Conservation (phyloP, 192 early-diverging fungal genomes). For the Coemansia umbellata region DNA sequence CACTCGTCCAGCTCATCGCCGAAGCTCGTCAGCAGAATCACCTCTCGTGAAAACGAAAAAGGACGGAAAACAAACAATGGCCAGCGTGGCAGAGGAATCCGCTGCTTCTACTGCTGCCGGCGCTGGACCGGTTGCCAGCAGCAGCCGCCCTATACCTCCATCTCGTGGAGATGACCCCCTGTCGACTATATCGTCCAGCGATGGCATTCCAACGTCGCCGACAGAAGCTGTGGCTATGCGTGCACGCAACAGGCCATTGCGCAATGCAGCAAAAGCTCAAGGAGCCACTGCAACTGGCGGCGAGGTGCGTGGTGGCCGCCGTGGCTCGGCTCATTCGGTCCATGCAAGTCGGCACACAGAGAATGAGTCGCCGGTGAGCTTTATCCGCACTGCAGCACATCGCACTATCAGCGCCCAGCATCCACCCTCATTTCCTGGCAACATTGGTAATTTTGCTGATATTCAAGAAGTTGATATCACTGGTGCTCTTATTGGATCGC, state of each 20-base stretch:
- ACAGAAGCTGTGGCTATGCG: constrained; percentile 31
- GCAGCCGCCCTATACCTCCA: constrained; percentile 4
- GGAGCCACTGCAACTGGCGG: neutral
- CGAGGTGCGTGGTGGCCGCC: constrained; percentile 10
- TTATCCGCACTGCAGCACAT: constrained; percentile 5
- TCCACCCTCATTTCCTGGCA: neutral
- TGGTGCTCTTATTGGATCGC: constrained; percentile 14
- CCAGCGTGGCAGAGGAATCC: constrained; percentile 22
- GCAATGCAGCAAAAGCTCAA: constrained; percentile 2
- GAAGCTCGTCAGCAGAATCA: constrained; percentile 46
- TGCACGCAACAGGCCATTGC: constrained; percentile 14
- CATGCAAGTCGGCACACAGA: constrained; percentile 9
- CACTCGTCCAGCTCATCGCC: constrained; percentile 17
- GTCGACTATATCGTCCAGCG: constrained; percentile 7
- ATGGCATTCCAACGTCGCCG: constrained; percentile 29
- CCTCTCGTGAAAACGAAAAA: constrained; percentile 19
- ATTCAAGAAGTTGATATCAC: constrained; percentile 9
- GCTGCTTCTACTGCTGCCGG: no score
- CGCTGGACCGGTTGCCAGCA: no score
- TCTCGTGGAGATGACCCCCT: constrained; percentile 9
- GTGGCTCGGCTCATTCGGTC: constrained; percentile 24
- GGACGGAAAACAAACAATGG: constrained; percentile 20
- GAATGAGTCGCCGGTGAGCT: constrained; percentile 24
- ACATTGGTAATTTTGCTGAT: neutral
- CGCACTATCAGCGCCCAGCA: neutral